A percentile compares a stretch with the other conserved stretches of the same genome.
These are phyloP conservation scores for Saccharomycopsis amapae DNA, from an alignment of 805 yeast genomes.

Conservation along the genomic window DNA sequence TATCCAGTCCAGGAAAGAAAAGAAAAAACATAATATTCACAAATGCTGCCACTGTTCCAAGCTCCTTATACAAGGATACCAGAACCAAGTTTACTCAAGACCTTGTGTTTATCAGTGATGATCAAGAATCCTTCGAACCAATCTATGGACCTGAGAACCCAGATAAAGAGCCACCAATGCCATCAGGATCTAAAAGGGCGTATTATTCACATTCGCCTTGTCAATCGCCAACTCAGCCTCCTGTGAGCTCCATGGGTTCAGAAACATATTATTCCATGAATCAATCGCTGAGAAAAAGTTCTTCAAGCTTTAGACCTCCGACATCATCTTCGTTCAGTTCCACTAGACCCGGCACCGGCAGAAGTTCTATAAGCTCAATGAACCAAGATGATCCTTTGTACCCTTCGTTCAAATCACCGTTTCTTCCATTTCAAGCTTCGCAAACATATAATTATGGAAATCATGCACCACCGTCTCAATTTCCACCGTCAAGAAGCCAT, in stretches of 20 bases:
- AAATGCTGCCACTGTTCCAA: conserved; percentile 11
- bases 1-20: not conserved
- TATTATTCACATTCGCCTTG: not conserved
- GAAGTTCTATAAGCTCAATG: conserved; percentile 5
- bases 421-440: too few species aligned
- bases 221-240: not conserved
- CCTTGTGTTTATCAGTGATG: conserved; percentile 16
- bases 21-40: conserved; percentile 14
- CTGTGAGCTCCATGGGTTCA: not conserved
- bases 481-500: too few species aligned
- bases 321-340: conserved; percentile 3
- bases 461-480: too few species aligned
- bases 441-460: too few species aligned
- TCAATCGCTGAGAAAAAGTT: conserved; percentile 1
- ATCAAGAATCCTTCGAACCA: conserved; percentile 18
- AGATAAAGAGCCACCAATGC: not conserved
- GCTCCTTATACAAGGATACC: conserved; percentile 8
- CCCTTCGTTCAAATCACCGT: not conserved
- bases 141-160: conserved; percentile 13
- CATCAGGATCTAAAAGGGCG: not conserved
- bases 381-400: not conserved
- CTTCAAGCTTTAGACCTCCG: not conserved
- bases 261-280: too few species aligned
- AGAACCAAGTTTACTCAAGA: conserved; percentile 6
- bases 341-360: conserved; percentile 8